phyloP scores from a whole-genome alignment of 768 basidiomycete genomes.

The Leucocoprinus birnbaumii region DNA sequence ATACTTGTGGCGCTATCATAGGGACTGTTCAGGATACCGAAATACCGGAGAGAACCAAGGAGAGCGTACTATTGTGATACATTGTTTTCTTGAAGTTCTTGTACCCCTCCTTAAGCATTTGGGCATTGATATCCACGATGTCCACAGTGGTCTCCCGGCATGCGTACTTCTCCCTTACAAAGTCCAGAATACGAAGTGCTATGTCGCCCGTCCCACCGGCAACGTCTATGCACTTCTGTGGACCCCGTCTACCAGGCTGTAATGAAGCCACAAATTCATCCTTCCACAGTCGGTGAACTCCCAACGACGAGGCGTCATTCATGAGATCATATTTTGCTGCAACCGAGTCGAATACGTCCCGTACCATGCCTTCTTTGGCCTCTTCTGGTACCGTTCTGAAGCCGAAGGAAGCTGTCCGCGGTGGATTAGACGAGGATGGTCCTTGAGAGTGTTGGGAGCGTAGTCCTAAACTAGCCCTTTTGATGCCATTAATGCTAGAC shows the following conservation, averaged over 20 bases:
- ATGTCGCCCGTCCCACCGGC: constrained; percentile 99
- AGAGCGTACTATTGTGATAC: constrained; percentile 88
- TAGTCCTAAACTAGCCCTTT: constrained; percentile 21
- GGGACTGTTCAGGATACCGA: constrained; percentile 8
- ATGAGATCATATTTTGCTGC: constrained; percentile 95
- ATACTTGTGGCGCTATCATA: constrained; percentile 81
- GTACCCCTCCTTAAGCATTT: constrained; percentile 93
- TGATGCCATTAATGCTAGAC: constrained; percentile 1
- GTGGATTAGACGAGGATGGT: constrained; percentile 14
- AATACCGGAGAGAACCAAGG: neutral
- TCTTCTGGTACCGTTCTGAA: constrained; percentile 88
- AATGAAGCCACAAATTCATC: constrained; percentile 79
- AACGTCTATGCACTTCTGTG: constrained; percentile 85
- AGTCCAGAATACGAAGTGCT: constrained; percentile 89
- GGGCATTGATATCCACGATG: constrained; percentile 90
- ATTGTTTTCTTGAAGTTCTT: constrained; percentile 94
- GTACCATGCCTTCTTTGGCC: constrained; percentile 86
- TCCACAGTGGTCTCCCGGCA: constrained; percentile 89
- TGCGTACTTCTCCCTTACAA: constrained; percentile 83
- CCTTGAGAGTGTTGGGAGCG: constrained; percentile 12
- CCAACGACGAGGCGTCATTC: constrained; percentile 99
- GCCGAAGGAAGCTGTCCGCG: constrained; percentile 82
- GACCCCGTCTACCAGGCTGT: constrained; percentile 73
- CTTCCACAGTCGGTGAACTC: constrained; percentile 97
- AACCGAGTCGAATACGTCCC: constrained; percentile 92